Evolutionary conservation across 164 flowering plant genomes (phyloP), one percentile per base, ranked within the genome.

Genomic region (Buxus sempervirens): DNA sequence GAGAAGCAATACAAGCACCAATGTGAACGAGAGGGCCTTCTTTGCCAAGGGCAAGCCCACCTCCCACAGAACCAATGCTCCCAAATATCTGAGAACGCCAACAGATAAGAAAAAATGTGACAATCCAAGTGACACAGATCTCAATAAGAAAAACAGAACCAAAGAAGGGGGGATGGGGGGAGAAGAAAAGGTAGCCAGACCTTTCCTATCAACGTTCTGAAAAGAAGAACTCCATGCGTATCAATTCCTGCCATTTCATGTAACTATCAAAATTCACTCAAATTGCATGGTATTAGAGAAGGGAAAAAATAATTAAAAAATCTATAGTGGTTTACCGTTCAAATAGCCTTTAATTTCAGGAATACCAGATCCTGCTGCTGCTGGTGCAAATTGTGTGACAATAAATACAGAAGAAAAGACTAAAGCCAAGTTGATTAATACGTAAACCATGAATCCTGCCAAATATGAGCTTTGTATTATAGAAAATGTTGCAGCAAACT

Each of bases 1-100:
- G 82, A 54, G 99, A 95, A 70, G 99, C 99, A 79, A 95, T 95
- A 80, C 99, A 95, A 70, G 99, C 99, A 82, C 99, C 99, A 66
- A 85, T 92, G 66, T 95, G 99, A 59, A 95, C 99, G 74, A 95
- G 97, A 70, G 99, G 99, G 38, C 99, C 99, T 87, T 95, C 99
- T 81, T 92, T 95, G 27, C 99, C 99, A 54, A 95, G 77, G 56
- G 99, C 99, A 69, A 95, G 84, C 27, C 99, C 99, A 70, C 99
- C 97, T 66, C 97, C 99, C 58, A 95, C 99, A 24, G 99, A 95
- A 65, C 99, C 99, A 83, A 95, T 92, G 85, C 97, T 92, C 68
- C 99, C 99, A 81, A 92, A 87, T 78, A 95, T 90, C 97, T 95
- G 66, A 20, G 64, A 49, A 64, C 10, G 54, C 20, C 57, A 32